Evolutionary conservation across 2,329 filamentous ascomycete species (phyloP), one percentile per base, ranked within the genome.

Genomic region (Biscogniauxia marginata): DNA sequence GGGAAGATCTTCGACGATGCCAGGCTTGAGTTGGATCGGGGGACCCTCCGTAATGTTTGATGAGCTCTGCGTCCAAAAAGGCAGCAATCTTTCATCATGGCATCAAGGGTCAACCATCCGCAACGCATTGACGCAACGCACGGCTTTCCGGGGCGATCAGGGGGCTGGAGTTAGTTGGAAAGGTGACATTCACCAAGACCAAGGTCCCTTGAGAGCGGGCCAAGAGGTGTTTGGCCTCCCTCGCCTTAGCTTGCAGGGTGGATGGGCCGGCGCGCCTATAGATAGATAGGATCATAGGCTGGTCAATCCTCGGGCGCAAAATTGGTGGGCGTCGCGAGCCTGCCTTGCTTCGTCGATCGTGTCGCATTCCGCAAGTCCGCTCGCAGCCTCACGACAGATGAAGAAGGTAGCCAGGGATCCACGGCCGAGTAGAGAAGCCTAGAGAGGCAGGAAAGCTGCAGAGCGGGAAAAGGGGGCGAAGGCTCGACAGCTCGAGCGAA

Each of bases 291-390:
- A 39, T 16, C 13, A 39, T 39, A 39, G 30, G 30, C 4, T 16
- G 9, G 30, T 39, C 30, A 39, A 39, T 39, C 7, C 9, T 39
- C 9, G 30, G 9, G 30, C 30, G 30, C 30, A 39, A 39, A 39
- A 16, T 16, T 25, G 6, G 24, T 11, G 4, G 30, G 30, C 30
- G 30, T 21, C 18, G 44, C 44, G 44, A 24, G 51, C 46, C 56
- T 52, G 55, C 56, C 58, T 44, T 52, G 53, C 49, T 54, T 57
- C 50, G 57, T 57, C 52, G 51, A 60, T 63, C 50, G 55, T 53
- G 57, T 65, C 59, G 59, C 39, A 65, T 65, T 63, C 65, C 65
- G 60, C 25, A 58, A 58, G 53, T 58, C 62, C 64, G 62, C 58
- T 53, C 50, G 62, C 60, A 61, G 59, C 59, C 53, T 56, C 44